phyloP scores from a whole-genome alignment of 495 filamentous ascomycete genomes.

The Penicillium ucsense region DNA sequence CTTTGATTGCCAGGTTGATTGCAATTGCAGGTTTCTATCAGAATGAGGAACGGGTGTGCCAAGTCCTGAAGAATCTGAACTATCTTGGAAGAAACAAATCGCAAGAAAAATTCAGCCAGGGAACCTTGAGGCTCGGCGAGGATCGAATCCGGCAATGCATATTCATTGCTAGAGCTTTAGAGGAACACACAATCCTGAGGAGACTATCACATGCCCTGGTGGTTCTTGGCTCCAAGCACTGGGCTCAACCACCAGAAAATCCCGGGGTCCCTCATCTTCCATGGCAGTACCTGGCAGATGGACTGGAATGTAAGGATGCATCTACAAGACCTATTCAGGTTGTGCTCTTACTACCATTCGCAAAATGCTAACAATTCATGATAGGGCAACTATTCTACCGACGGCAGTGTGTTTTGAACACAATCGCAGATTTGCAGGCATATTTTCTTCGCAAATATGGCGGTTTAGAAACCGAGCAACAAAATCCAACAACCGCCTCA shows the following conservation, averaged over 20 bases:
- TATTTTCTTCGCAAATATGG: slow-evolving; percentile 64
- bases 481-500: slow-evolving; percentile 2
- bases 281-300: slow-evolving; percentile 68
- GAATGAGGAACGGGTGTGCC: slow-evolving; percentile 16
- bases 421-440: slow-evolving; percentile 63
- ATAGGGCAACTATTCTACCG: slow-evolving; percentile 64
- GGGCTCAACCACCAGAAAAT: slow-evolving; percentile 34
- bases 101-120: slow-evolving; percentile 14
- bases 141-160: slow-evolving; percentile 33
- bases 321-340: no score
- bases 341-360: neutral
- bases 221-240: slow-evolving; percentile 53
- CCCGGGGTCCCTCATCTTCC: slow-evolving; percentile 19
- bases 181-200: slow-evolving; percentile 15
- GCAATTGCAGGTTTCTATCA: slow-evolving; percentile 31
- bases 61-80: slow-evolving; percentile 10
- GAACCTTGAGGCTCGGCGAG: slow-evolving; percentile 26
- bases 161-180: slow-evolving; percentile 23
- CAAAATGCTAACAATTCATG: neutral
- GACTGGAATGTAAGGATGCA: slow-evolving; percentile 53
- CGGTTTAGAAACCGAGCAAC: slow-evolving; percentile 17
- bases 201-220: slow-evolving; percentile 46
- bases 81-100: slow-evolving; percentile 20
- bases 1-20: slow-evolving; percentile 24
- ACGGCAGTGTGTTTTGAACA: slow-evolving; percentile 60